phyloP scores from a whole-genome alignment of 805 yeast species.

The Schizosaccharomyces cryophilus region DNA sequence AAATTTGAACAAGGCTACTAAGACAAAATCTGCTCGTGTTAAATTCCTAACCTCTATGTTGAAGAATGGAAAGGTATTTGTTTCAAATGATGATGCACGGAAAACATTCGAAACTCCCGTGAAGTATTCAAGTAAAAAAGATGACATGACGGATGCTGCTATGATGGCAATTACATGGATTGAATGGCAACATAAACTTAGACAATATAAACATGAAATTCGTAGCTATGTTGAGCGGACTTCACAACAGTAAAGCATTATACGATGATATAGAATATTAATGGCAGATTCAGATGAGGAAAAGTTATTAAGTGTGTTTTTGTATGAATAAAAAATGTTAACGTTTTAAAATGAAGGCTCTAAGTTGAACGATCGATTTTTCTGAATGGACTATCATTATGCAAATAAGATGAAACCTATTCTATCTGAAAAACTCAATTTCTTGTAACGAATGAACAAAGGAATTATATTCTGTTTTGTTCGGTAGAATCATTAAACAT shows the following conservation, averaged over 20 bases:
- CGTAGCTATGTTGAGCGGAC: not conserved
- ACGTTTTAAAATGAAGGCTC: no score
- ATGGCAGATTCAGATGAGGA: no score
- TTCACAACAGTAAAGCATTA: not conserved
- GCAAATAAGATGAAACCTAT: no score
- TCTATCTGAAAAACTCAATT: no score
- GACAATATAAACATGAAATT: not conserved
- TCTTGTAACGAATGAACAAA: no score
- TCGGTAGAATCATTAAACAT: no score
- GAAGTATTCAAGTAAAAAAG: not conserved
- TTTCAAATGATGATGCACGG: not conserved
- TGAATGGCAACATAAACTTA: not conserved
- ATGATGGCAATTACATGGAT: not conserved
- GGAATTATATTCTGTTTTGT: no score
- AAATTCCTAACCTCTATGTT: not conserved
- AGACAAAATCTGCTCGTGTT: not conserved
- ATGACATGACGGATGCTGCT: not conserved
- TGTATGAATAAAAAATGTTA: no score
- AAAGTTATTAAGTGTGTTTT: no score
- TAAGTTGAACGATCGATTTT: no score
- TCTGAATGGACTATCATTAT: no score
- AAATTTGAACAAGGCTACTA: not conserved
- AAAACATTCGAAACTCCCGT: not conserved
- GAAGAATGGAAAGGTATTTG: not conserved
- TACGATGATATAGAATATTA: no score